Evolutionary conservation across 768 basidiomycete genomes (phyloP).

Genomic region (Termitomyces sp.): DNA sequence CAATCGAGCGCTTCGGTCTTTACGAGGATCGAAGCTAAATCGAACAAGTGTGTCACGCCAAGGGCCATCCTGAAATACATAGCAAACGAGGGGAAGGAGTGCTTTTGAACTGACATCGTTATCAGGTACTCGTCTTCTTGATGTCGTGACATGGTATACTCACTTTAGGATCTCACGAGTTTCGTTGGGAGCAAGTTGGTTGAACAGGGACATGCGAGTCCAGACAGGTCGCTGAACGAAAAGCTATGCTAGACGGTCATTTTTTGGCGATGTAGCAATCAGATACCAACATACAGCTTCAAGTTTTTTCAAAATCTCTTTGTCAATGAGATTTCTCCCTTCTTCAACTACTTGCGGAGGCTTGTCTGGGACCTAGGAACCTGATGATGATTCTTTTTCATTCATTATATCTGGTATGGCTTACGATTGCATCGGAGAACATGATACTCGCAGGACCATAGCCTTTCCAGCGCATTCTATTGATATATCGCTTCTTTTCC

Average conservation of each 20-base stretch:
- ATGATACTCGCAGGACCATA: constrained; percentile 71
- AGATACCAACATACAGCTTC: constrained; percentile 39
- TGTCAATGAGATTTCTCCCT: constrained; percentile 50
- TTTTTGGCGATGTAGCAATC: not conserved
- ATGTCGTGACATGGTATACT: constrained; percentile 16
- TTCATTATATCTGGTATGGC: constrained; percentile 8
- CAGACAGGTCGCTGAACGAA: constrained; percentile 81
- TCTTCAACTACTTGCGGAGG: constrained; percentile 63
- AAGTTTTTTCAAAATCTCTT: constrained; percentile 50
- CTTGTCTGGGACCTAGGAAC: constrained; percentile 59
- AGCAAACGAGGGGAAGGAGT: constrained; percentile 76
- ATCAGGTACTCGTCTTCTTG: not conserved
- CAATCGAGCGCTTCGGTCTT: constrained; percentile 71
- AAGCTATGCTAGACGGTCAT: constrained; percentile 38
- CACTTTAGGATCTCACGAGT: constrained; percentile 76
- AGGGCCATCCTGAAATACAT: constrained; percentile 91
- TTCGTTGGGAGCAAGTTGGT: constrained; percentile 70
- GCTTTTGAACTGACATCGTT: constrained; percentile 62
- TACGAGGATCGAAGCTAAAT: constrained; percentile 88
- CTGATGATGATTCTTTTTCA: not conserved
- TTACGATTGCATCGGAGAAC: constrained; percentile 57
- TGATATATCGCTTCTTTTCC: constrained; percentile 81
- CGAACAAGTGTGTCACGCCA: constrained; percentile 88
- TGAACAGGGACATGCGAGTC: constrained; percentile 84
- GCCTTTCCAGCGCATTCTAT: constrained; percentile 83